Base-by-base conservation (phyloP, 1,139 yeast genomes). In the Geotrichum australiense region DNA sequence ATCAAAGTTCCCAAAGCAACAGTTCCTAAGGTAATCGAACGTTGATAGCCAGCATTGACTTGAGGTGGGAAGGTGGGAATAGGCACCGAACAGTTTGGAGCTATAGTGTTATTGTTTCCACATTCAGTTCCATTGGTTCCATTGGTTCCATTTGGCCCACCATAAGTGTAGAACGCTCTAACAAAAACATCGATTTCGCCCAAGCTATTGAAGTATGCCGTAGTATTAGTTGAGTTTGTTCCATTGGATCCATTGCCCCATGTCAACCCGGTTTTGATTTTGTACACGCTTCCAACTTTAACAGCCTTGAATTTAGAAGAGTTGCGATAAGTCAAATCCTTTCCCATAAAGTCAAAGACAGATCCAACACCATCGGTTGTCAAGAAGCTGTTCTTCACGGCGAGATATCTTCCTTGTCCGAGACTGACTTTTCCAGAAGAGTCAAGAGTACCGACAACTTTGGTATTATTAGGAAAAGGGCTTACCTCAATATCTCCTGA, bases 21-120 rank as follows among this genome's bases (percentile, higher is more conserved):
- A 19, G 43, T 40, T 23, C 43, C 37, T 16, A 35, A 6, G n/a
- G 32, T 33, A 21, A 31, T 28, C 5, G 40, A 20, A 15, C 28
- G 24, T n/a, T 30, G 36, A 12, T 3, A 12, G 18, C 28, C 37
- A 19, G 34, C 37, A 21, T 39, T 39, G 14, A 36, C 43, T 29
- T 41, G 43, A 16, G 30, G 30, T 7, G 22, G 14, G 10, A 30
- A 3, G 18, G 19, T 31, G 21, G 24, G n/a, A 7, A 7, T 8
- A 16, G 14, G 10, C 14, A n/a, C n/a, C n/a, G n/a, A n/a, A n/a
- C n/a, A n/a, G n/a, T n/a, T n/a, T n/a, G n/a, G n/a, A n/a, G n/a
- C n/a, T n/a, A n/a, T n/a, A n/a, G n/a, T n/a, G n/a, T n/a, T n/a
- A n/a, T n/a, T n/a, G n/a, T n/a, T n/a, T n/a, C n/a, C n/a, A n/a